These are phyloP conservation scores for Antrodiella citrinella DNA, from an alignment of 768 basidiomycete genomes.

Conservation along the genomic window DNA sequence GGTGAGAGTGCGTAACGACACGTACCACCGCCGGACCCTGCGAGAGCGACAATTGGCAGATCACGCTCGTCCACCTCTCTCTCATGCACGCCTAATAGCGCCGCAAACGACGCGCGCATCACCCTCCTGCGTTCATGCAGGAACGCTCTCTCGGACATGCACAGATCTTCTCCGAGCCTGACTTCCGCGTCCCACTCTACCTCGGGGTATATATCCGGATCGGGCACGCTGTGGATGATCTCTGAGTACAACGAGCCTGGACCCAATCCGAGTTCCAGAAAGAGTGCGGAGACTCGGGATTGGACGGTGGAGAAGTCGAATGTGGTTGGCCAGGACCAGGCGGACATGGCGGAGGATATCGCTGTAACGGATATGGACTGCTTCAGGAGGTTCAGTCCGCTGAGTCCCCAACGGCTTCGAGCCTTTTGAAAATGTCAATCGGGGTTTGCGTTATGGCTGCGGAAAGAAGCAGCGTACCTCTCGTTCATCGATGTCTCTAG, in stretches of 20 bases:
- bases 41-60: conserved; percentile 19
- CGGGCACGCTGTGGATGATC: conserved; percentile 15
- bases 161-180: conserved; percentile 19
- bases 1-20: not conserved
- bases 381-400: conserved; percentile 14
- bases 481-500: not conserved
- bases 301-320: conserved; percentile 13
- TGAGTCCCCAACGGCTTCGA: no score
- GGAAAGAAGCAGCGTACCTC: no score
- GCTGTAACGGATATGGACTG: conserved; percentile 9
- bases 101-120: conserved; percentile 14
- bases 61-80: conserved; percentile 18
- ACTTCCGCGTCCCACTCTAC: conserved; percentile 21
- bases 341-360: conserved; percentile 12
- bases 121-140: conserved; percentile 13
- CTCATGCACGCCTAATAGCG: conserved; percentile 15
- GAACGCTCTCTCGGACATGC: conserved; percentile 17
- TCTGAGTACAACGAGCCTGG: conserved; percentile 20
- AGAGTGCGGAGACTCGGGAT: conserved; percentile 14
- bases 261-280: conserved; percentile 17
- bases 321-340: conserved; percentile 16
- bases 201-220: conserved; percentile 15
- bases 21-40: conserved; percentile 20
- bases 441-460: no score
- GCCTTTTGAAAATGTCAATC: no score